Base-by-base conservation (phyloP, 495 filamentous ascomycete species). In the Neurospora sp. region DNA sequence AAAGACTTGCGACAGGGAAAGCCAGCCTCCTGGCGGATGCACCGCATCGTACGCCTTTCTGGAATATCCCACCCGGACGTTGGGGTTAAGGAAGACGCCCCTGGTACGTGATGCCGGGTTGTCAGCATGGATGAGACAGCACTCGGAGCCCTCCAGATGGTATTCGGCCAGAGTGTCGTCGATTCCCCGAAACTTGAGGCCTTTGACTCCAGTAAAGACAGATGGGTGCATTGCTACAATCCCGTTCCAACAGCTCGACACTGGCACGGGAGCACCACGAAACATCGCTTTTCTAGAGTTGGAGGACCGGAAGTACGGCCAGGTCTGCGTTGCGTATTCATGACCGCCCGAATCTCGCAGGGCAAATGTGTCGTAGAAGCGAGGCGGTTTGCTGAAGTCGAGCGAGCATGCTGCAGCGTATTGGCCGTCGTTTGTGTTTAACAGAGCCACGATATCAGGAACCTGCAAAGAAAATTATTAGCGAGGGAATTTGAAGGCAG, bases 331-430 rank as follows among this genome's bases (percentile, higher is more conserved):
- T 9, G 89, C 80, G 19, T 86, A 82, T 71, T 90, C 88, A 71
- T 88, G 79, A 66, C 93, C 94, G 4, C 83, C 74, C 9, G 83
- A 81, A 78, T 96, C 94, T 3, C 93, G 91, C 7, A 95, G 85
- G 24, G 94, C 94, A 78, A 96, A 96, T 2, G 92, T 94, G 78
- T 96, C 94, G 81, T 96, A 94, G 82, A 90, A 94, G 4, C 76
- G 42, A 4, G 92, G 90, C 1, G 91, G 89, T 39, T 87, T 86
- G 71, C 81, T 82, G 77, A 93, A 96, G 78, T 97, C 94, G 73
- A 96, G 82, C 0, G 92, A 88, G 80, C 94, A 97, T 19, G 92
- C 92, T 1, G 94, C 93, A 5, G 91, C 92, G 75, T 95, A 97
- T 38, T 88, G 77, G 36, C 91, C 91, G 34, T 88, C 81, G 71